phyloP scores from a whole-genome alignment of 2,329 filamentous ascomycete genomes.

The Plenodomus biglobosus region DNA sequence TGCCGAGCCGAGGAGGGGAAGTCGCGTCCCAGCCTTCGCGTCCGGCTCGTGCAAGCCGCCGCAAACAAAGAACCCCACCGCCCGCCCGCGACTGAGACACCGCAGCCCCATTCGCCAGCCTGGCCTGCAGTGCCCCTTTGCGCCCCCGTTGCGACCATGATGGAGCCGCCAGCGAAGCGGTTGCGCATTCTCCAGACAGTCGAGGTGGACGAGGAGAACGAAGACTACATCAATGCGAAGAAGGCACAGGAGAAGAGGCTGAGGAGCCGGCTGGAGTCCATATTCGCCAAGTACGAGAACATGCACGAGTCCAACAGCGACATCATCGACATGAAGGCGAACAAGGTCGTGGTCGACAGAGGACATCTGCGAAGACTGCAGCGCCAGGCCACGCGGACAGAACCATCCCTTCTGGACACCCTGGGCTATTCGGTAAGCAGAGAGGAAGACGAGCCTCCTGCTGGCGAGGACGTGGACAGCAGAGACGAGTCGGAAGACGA shows the following conservation, averaged over 20 bases:
- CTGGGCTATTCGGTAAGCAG: slow-evolving; percentile 30
- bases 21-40: slow-evolving; percentile 32
- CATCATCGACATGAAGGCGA: slow-evolving; percentile 82
- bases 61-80: slow-evolving; percentile 18
- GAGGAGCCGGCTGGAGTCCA: slow-evolving; percentile 74
- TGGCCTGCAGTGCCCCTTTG: neutral
- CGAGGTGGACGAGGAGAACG: slow-evolving; percentile 38
- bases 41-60: slow-evolving; percentile 13
- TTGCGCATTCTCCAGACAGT: slow-evolving; percentile 53
- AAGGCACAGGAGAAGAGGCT: slow-evolving; percentile 47
- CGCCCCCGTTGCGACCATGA: slow-evolving; percentile 28
- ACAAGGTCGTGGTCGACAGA: slow-evolving; percentile 84
- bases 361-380: slow-evolving; percentile 71
- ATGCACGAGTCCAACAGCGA: slow-evolving; percentile 84
- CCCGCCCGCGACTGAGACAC: slow-evolving; percentile 8
- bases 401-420: slow-evolving; percentile 24
- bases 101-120: neutral
- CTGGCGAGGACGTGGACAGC: slow-evolving; percentile 27
- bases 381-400: slow-evolving; percentile 26
- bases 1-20: slow-evolving; percentile 12
- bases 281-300: slow-evolving; percentile 83
- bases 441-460: slow-evolving; percentile 43
- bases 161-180: slow-evolving; percentile 65
- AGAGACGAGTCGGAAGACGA: slow-evolving; percentile 30
- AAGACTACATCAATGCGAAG: slow-evolving; percentile 43